phyloP scores from a whole-genome alignment of 331 rosid species.

The Arachis monticola region DNA sequence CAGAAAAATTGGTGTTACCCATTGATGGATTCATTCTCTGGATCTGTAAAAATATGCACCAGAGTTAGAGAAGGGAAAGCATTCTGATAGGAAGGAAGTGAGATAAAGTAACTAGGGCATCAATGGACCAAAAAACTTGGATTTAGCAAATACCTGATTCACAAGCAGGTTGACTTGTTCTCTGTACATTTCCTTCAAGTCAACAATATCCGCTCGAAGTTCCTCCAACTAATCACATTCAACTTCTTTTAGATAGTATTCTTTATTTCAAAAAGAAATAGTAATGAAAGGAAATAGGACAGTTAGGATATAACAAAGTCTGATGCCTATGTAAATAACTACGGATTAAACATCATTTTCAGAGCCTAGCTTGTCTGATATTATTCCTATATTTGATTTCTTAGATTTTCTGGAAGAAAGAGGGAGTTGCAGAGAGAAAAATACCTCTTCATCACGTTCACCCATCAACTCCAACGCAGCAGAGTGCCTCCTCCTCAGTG shows the following conservation, averaged over 20 bases:
- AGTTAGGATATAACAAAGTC: slow-evolving; percentile 3
- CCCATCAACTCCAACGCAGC: slow-evolving; percentile 99
- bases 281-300: slow-evolving; percentile 18
- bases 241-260: slow-evolving; percentile 40
- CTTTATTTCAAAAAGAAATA: slow-evolving; percentile 7
- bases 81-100: slow-evolving; percentile 6
- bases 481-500: slow-evolving; percentile 94
- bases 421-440: slow-evolving; percentile 19
- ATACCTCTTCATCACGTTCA: slow-evolving; percentile 99
- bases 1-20: slow-evolving; percentile 38
- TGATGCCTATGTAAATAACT: too few species aligned
- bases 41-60: slow-evolving; percentile 57
- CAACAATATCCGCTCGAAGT: slow-evolving; percentile 97
- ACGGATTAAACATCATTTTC: slow-evolving; percentile 18
- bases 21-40: slow-evolving; percentile 67
- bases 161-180: slow-evolving; percentile 98
- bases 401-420: slow-evolving; percentile 32
- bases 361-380: slow-evolving; percentile 12
- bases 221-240: slow-evolving; percentile 84
- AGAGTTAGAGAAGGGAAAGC: slow-evolving; percentile 28
- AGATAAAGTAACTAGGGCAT: not conserved
- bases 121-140: slow-evolving; percentile 29
- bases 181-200: slow-evolving; percentile 99
- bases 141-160: slow-evolving; percentile 66
- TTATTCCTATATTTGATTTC: slow-evolving; percentile 36